These are phyloP conservation scores for Skeletonema costatum DNA, from an alignment of 108 stramenopile species.

Conservation along the genomic window DNA sequence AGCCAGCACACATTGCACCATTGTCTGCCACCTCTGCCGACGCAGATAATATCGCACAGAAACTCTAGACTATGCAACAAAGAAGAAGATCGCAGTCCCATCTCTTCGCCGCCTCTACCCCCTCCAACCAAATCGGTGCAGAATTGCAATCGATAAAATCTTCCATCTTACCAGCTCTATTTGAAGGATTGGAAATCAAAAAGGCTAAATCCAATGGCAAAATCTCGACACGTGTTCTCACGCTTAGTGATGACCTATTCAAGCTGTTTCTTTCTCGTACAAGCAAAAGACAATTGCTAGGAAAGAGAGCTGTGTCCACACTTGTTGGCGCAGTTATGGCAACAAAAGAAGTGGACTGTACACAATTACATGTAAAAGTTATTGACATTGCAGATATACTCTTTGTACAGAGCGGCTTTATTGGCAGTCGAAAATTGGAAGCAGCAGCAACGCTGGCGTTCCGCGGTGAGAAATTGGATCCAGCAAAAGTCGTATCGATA, in stretches of 20 bases:
- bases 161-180: slow-evolving; percentile 18
- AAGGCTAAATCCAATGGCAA: slow-evolving; percentile 53
- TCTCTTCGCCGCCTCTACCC: slow-evolving; percentile 6
- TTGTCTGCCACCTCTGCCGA: no score
- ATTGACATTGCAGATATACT: slow-evolving; percentile 75
- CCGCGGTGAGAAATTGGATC: slow-evolving; percentile 14
- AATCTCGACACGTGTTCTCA: slow-evolving; percentile 55
- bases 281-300: background rate
- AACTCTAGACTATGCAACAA: no score
- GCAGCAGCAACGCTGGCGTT: slow-evolving; percentile 17
- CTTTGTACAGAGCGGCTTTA: slow-evolving; percentile 56
- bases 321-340: slow-evolving; percentile 15
- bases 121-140: slow-evolving; percentile 20
- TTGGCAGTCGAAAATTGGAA: slow-evolving; percentile 68
- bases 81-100: no score
- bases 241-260: slow-evolving; percentile 60
- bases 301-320: slow-evolving; percentile 19
- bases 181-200: slow-evolving; percentile 29
- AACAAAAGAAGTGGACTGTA: slow-evolving; percentile 3
- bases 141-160: slow-evolving; percentile 18
- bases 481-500: slow-evolving; percentile 50
- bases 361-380: slow-evolving; percentile 48
- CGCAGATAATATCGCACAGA: no score
- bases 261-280: slow-evolving; percentile 62
- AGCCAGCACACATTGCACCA: no score